Conservation (phyloP, 2,329 filamentous ascomycete species). For the Dactylonectria estremocensis region DNA sequence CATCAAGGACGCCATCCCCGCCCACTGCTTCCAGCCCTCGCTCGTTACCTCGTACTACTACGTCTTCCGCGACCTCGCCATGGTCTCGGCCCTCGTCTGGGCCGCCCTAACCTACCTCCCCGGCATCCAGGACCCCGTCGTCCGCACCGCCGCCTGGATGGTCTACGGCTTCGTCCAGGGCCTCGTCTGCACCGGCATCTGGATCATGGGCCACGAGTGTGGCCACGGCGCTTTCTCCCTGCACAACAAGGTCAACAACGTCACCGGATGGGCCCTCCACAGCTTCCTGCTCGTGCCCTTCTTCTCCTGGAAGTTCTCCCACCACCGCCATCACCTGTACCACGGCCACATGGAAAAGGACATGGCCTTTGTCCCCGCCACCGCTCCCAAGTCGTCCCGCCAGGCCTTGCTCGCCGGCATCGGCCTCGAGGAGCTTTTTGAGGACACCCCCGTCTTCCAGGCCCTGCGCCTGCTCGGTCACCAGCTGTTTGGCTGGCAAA, state of each 20-base stretch:
- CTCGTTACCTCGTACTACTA: slow-evolving; percentile 68
- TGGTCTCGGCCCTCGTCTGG: slow-evolving; percentile 65
- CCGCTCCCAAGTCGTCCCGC: slow-evolving; percentile 54
- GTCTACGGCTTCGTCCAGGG: slow-evolving; percentile 76
- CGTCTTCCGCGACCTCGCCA: slow-evolving; percentile 68
- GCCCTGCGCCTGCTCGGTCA: slow-evolving; percentile 70
- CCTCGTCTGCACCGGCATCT: slow-evolving; percentile 77
- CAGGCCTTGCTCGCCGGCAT: slow-evolving; percentile 55
- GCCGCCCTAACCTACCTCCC: slow-evolving; percentile 69
- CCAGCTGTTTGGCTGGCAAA: slow-evolving; percentile 76
- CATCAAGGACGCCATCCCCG: slow-evolving; percentile 66
- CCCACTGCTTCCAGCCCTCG: slow-evolving; percentile 73
- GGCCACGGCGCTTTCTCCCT: slow-evolving; percentile 79
- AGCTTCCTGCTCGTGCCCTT: slow-evolving; percentile 78
- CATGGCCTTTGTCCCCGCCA: slow-evolving; percentile 74
- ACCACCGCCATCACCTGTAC: slow-evolving; percentile 79
- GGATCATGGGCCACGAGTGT: slow-evolving; percentile 81
- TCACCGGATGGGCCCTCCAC: slow-evolving; percentile 76
- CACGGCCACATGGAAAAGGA: slow-evolving; percentile 79
- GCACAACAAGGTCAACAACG: slow-evolving; percentile 70
- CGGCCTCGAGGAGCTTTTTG: slow-evolving; percentile 68
- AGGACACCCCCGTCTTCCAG: slow-evolving; percentile 74
- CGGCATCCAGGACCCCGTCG: slow-evolving; percentile 59
- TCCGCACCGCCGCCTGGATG: slow-evolving; percentile 67
- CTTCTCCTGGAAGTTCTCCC: slow-evolving; percentile 81